A percentile compares a stretch with the other conserved stretches of the same genome.
These are phyloP conservation scores for Geotrichum reessii DNA, from an alignment of 1,139 yeast species.

Conservation along the genomic window DNA sequence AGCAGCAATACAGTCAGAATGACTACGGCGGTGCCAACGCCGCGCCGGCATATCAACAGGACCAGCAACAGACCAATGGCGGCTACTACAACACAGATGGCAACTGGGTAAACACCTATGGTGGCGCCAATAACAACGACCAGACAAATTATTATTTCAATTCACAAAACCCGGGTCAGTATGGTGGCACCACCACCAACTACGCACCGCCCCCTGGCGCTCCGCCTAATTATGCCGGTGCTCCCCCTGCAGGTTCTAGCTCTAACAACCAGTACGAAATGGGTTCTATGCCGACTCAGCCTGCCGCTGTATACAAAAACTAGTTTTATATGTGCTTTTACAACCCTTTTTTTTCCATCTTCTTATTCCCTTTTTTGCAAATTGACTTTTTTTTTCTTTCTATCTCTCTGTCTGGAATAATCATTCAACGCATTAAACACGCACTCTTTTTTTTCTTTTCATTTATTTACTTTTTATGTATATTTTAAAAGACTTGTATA, in stretches of 20 bases:
- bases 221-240: slow-evolving; percentile 18
- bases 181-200: slow-evolving; percentile 7
- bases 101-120: slow-evolving; percentile 39
- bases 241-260: neutral
- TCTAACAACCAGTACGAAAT: slow-evolving; percentile 7
- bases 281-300: slow-evolving; percentile 5
- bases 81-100: slow-evolving; percentile 78
- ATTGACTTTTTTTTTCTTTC: neutral
- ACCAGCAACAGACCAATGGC: neutral
- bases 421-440: neutral
- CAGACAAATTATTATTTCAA: slow-evolving; percentile 20
- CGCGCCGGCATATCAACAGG: slow-evolving; percentile 48
- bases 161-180: slow-evolving; percentile 22
- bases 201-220: slow-evolving; percentile 25
- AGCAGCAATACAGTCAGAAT: slow-evolving; percentile 48
- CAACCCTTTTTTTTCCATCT: neutral
- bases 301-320: slow-evolving; percentile 9
- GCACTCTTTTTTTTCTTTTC: neutral
- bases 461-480: too few relatives aligned
- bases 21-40: slow-evolving; percentile 24
- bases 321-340: neutral
- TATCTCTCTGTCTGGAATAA: neutral
- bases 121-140: slow-evolving; percentile 8
- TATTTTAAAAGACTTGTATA: too few relatives aligned
- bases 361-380: neutral